A percentile compares a stretch with the other conserved stretches of the same genome.
Conservation (phyloP, 208 protist genomes). For the Trypanosoma lewisi region DNA sequence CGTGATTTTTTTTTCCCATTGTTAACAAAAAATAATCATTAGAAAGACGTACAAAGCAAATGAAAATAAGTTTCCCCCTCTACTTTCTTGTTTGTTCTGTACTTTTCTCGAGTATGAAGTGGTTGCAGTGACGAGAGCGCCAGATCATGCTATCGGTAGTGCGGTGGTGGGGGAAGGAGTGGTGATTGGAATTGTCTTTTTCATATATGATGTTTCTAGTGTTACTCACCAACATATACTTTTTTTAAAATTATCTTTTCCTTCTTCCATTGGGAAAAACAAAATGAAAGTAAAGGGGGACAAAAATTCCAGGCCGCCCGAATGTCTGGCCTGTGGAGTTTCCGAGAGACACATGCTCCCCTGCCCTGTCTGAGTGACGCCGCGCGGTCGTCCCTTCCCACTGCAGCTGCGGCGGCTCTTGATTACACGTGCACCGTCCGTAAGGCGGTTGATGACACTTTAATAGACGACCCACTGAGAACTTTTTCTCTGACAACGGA, state of each 20-base stretch:
- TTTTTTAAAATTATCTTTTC: too few species aligned
- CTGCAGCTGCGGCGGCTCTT: constrained; percentile 15
- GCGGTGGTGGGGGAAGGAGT: too few species aligned
- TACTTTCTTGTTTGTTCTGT: neutral
- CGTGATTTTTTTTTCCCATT: too few species aligned
- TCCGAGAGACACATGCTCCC: constrained; percentile 29
- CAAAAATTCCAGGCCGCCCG: too few species aligned
- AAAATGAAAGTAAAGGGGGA: neutral
- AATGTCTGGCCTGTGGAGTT: constrained; percentile 78
- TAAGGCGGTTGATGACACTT: neutral
- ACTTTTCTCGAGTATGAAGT: neutral
- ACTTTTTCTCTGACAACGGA: constrained; percentile 9
- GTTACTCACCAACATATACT: too few species aligned
- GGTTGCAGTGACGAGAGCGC: too few species aligned
- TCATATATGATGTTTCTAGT: too few species aligned
- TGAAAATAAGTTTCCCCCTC: neutral
- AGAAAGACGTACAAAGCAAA: too few species aligned
- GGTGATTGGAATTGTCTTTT: too few species aligned
- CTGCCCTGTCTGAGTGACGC: constrained; percentile 1
- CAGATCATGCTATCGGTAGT: too few species aligned
- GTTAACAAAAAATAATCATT: too few species aligned
- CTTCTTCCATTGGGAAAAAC: neutral
- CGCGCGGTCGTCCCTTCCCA: constrained; percentile 4
- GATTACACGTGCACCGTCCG: neutral
- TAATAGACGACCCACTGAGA: constrained; percentile 4